Conservation (phyloP, 164 flowering plant genomes). For the Houttuynia cordata region DNA sequence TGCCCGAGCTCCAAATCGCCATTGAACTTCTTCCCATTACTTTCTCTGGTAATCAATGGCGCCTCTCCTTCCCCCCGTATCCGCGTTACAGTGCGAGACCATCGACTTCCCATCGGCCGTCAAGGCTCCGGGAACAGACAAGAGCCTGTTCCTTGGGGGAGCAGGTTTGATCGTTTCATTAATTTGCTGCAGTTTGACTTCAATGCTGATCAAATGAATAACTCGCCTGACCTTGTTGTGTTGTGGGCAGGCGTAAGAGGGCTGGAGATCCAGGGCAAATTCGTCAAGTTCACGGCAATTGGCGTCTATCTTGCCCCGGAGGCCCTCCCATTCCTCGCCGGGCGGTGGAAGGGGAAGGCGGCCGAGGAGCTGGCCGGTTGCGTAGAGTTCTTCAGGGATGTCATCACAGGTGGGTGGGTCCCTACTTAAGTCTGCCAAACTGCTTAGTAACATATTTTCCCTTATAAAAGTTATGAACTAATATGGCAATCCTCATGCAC, state of each 20-base stretch:
- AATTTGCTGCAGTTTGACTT: not conserved
- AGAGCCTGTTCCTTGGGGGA: slow-evolving; percentile 68
- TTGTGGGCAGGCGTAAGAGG: slow-evolving; percentile 56
- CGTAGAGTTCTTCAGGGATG: slow-evolving; percentile 52
- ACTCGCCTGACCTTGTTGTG: no score
- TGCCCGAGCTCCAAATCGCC: not conserved
- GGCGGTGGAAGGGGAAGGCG: slow-evolving; percentile 61
- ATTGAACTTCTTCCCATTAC: not conserved
- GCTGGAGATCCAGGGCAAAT: slow-evolving; percentile 54
- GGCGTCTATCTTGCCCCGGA: slow-evolving; percentile 55
- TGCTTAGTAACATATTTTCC: no score
- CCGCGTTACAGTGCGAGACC: slow-evolving; percentile 41
- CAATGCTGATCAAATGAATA: no score
- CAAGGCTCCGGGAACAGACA: slow-evolving; percentile 49
- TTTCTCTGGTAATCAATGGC: slow-evolving; percentile 1
- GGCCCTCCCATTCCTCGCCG: slow-evolving; percentile 44
- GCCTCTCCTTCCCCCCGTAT: slow-evolving; percentile 10
- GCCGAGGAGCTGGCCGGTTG: slow-evolving; percentile 45
- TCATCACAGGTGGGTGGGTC: slow-evolving; percentile 43
- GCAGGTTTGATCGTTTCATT: slow-evolving; percentile 43
- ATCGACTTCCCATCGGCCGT: slow-evolving; percentile 37
- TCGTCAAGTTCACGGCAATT: slow-evolving; percentile 72
- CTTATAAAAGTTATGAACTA: no score
- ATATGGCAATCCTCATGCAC: no score
- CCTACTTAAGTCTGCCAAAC: no score